Base-by-base conservation (phyloP, 2,329 filamentous ascomycete genomes). In the Westerdykella sp. region DNA sequence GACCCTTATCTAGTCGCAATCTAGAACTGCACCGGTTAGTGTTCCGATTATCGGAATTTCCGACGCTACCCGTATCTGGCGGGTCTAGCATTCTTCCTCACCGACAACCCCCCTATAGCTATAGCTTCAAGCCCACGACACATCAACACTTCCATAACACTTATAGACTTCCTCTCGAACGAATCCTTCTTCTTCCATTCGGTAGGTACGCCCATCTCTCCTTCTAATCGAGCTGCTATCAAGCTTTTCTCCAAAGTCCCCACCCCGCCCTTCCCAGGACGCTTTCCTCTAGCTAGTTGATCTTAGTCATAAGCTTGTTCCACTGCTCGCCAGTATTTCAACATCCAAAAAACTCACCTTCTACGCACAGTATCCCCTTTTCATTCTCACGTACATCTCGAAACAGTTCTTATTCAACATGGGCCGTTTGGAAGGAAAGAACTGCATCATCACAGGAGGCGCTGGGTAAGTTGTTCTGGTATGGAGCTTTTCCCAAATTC, bases 391-490 rank as follows among this genome's bases (percentile, higher is more conserved):
- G 9, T 35, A 35, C n/a, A 18, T 28, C 36, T 37, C 30, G n/a
- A 48, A 37, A 30, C 16, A 14, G 6, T 14, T 22, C 41, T 47
- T 37, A 59, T 59, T 66, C 60, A 65, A 60, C 55, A 69, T 69
- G 66, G 62, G 59, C 52, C 76, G 80, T 57, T 73, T 84, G 42
- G 72, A 77, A 50, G 79, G 79, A 65, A 84, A 84, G 69, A 83
- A 81, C 69, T 78, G 78, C 64, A 73, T 95, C 64, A 78, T 95
- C 69, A 95, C 88, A 42, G 88, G 88, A 62, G 88, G 85, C 53
- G 88, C 83, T 59, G 87, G 87, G 87, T 94, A 78, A 69, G 81
- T 72, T 46, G 30, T 36, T 9, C n/a, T 36, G 25, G 15, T 43
- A 37, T 39, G 38, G 9, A 18, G 18, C 31, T 11, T 35, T 25